These are phyloP conservation scores for Orbilia ellipsospora DNA, from an alignment of 2,329 filamentous ascomycete species.

Conservation along the genomic window DNA sequence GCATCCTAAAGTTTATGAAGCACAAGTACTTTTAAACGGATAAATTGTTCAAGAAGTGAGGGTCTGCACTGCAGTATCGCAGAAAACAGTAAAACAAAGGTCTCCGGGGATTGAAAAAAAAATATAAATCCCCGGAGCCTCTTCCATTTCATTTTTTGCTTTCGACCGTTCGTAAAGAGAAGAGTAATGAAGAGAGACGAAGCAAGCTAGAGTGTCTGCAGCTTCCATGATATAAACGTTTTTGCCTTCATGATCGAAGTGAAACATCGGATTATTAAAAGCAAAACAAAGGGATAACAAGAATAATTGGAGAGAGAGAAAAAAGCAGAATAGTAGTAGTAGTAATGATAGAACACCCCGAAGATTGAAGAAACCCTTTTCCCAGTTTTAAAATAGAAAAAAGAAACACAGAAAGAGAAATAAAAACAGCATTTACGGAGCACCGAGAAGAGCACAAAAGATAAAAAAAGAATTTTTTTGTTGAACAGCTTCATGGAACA, in stretches of 20 bases:
- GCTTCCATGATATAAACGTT: conserved; percentile 55
- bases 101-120: conserved; percentile 8
- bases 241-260: conserved; percentile 46
- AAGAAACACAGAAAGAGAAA: conserved; percentile 19
- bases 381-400: conserved; percentile 49
- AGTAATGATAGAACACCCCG: conserved; percentile 53
- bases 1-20: no score
- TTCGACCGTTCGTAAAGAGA: neutral
- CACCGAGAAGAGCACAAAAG: conserved; percentile 31
- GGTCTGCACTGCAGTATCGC: neutral
- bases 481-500: conserved; percentile 37
- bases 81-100: conserved; percentile 7
- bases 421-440: conserved; percentile 36
- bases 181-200: conserved; percentile 13
- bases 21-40: no score
- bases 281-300: neutral
- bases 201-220: conserved; percentile 12
- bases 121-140: conserved; percentile 20
- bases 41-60: neutral
- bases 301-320: neutral
- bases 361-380: conserved; percentile 49
- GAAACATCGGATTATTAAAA: conserved; percentile 17
- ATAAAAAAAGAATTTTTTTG: conserved; percentile 36
- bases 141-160: neutral
- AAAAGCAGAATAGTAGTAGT: conserved; percentile 27